A percentile compares a stretch with the other conserved stretches of the same genome.
Conservation (phyloP, 176 grass and related monocot species). For the Melocanna baccifera region DNA sequence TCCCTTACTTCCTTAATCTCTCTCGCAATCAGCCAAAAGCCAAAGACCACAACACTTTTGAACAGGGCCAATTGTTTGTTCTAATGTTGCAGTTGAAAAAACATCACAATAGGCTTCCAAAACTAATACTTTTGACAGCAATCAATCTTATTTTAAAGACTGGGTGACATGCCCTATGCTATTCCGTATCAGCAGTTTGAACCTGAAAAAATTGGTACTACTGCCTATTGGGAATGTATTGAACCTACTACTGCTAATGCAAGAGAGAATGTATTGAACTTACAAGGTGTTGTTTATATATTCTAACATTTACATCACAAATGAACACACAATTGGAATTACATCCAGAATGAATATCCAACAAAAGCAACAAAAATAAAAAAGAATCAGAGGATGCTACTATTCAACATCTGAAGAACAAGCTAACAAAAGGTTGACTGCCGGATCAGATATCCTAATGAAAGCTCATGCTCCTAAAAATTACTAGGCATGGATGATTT, state of each 20-base stretch:
- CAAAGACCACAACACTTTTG: too few species aligned
- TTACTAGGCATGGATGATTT: neutral
- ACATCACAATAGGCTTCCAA: neutral
- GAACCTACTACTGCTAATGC: neutral
- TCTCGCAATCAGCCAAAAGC: too few species aligned
- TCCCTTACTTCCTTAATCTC: too few species aligned
- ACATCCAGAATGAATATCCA: neutral
- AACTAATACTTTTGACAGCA: neutral
- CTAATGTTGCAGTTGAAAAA: neutral
- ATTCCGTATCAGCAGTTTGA: neutral
- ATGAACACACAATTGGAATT: neutral
- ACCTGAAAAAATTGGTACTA: neutral
- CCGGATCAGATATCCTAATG: neutral
- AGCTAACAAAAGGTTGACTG: neutral
- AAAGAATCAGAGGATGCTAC: neutral
- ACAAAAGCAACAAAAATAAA: neutral
- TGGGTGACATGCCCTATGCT: neutral
- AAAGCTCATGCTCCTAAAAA: neutral
- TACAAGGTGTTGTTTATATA: neutral
- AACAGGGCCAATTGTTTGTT: neutral
- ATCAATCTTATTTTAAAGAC: neutral
- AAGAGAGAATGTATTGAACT: neutral
- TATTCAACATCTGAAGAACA: neutral
- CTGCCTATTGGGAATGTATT: neutral
- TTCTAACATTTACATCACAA: neutral